These are phyloP conservation scores for Rehmannia glutinosa DNA, from an alignment of 257 asterid species.

Conservation along the genomic window DNA sequence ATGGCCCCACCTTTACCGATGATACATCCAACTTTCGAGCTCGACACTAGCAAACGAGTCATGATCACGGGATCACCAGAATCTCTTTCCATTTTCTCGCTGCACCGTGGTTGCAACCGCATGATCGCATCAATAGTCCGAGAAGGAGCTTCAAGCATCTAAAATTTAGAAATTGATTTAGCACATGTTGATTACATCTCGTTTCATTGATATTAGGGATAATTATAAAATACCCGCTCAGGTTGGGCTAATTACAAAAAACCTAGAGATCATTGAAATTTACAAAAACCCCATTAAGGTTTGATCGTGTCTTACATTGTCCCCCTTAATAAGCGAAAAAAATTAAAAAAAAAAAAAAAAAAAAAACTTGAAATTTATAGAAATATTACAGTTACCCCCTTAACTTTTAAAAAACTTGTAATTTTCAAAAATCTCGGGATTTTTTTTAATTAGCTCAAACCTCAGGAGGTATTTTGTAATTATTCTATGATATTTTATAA, in stretches of 20 bases:
- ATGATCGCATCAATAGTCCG: constrained; percentile 72
- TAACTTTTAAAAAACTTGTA: background rate
- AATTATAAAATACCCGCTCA: background rate
- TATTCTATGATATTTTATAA: background rate
- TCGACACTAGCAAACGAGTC: constrained; percentile 68
- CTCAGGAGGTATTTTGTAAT: background rate
- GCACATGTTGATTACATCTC: background rate
- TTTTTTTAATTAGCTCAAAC: background rate
- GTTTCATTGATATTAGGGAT: background rate
- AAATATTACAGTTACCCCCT: background rate
- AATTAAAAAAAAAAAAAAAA: background rate
- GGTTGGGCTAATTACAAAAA: background rate
- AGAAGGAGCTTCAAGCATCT: constrained; percentile 75
- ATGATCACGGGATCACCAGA: constrained; percentile 50
- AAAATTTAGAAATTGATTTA: constrained; percentile 14
- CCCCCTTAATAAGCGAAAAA: background rate
- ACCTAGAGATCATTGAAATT: background rate
- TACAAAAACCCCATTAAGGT: background rate
- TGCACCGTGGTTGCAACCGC: constrained; percentile 82
- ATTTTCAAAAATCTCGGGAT: background rate
- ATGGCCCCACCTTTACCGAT: constrained; percentile 92
- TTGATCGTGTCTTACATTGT: too few relatives aligned
- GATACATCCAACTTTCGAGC: constrained; percentile 79
- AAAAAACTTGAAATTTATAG: too few relatives aligned
- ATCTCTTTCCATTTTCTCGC: constrained; percentile 62